phyloP scores from a whole-genome alignment of 352 stramenopile genomes.

The Globisporangium yorkense region DNA sequence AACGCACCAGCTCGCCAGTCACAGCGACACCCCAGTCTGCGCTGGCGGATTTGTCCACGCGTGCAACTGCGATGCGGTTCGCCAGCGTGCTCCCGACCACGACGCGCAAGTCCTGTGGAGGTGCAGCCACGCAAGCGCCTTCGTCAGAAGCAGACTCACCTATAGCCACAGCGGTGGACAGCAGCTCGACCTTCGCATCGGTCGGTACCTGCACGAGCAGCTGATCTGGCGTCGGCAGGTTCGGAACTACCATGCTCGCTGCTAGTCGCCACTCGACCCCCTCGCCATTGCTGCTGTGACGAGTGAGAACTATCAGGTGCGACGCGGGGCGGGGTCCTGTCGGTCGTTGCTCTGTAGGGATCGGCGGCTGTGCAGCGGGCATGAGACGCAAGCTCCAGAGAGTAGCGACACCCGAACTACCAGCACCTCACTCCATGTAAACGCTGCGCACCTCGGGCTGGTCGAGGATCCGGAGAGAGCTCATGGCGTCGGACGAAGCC shows the following conservation, averaged over 20 bases:
- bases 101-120: constrained; percentile 23
- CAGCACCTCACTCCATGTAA: not conserved
- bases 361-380: no score
- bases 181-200: not conserved
- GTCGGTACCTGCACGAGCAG: constrained; percentile 35
- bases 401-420: not conserved
- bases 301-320: constrained; percentile 21
- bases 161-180: not conserved
- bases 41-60: constrained; percentile 22
- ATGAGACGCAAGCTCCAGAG: no score
- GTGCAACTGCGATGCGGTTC: constrained; percentile 24
- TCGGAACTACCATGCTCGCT: constrained; percentile 17
- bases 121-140: no score
- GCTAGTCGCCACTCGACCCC: constrained; percentile 16
- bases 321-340: constrained; percentile 14
- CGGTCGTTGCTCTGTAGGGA: no score
- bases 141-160: not conserved
- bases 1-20: constrained; percentile 37
- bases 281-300: constrained; percentile 2
- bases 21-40: constrained; percentile 23
- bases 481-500: constrained; percentile 18
- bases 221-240: constrained; percentile 29
- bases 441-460: constrained; percentile 4
- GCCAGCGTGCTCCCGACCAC: constrained; percentile 41
- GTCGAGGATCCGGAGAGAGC: constrained; percentile 31